Evolutionary conservation across 1,139 yeast species (phyloP), one percentile per base, ranked within the genome.

Genomic region (Lizanozyma gosingica): DNA sequence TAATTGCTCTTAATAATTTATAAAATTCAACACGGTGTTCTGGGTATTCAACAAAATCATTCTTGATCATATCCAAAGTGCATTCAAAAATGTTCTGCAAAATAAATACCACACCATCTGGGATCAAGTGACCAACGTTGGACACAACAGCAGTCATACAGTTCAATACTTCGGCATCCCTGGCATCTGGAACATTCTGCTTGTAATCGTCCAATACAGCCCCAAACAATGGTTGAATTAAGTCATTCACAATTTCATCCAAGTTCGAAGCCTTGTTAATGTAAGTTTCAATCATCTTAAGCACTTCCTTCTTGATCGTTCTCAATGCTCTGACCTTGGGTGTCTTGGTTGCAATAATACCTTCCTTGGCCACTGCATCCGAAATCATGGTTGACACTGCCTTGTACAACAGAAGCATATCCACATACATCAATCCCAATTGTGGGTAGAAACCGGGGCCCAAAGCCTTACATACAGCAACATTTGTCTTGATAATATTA

Each of bases 1-100:
- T 84, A 56, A 94, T 90, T 45, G 86, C 94, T 52, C 88, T 81
- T 55, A 92, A 73, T 43, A 92, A 71, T 63, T 83, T 85, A 69
- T 90, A 94, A 60, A 92, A 92, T 59, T 90, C 97, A 42, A 90
- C 95, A 56, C 99, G 79, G 66, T 92, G 97, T 61, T 94, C 98
- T 17, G 98, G 98, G 59, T 86, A 92, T 60, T 92, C 97, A 4
- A 95, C 80, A 60, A 94, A 87, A 61, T 92, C 97, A 58, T 84
- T 84, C 57, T 85, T 87, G 53, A 94, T 92, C 97, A 92, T 94
- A 52, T 82, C 85, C 59, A 92, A 75, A 2, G 99, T 92, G 59
- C 94, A 84, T 59, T 86, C 95, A 63, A 94, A 94, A 15, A 92
- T 95, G 61, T 83, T 84, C 58, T 87, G 95, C 52, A 94, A 70